Base-by-base conservation (phyloP, 805 yeast species). In the Ogataea philodendri region DNA sequence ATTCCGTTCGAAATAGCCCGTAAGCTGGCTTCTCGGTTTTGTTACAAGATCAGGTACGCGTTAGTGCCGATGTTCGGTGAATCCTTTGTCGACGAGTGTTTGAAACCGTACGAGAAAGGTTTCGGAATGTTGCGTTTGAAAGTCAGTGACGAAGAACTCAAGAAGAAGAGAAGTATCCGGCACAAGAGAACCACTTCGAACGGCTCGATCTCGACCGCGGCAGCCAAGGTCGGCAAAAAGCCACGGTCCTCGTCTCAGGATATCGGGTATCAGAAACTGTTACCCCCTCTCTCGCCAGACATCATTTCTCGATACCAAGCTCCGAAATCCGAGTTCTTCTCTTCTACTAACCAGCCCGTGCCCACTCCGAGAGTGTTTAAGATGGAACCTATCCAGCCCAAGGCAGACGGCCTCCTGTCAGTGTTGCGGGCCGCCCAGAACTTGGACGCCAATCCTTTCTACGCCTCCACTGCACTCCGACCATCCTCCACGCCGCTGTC, bases 11-110 rank as follows among this genome's bases (percentile, higher is more conserved):
- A 71, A 7, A 66, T 84, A 32, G 87, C 94, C 15, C 70, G 69
- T 41, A 62, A 73, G 20, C 64, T 88, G 35, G 90, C 95, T 3
- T 59, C 75, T 21, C 72, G 82, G 33, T 84, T 87, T 50, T 84
- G 95, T 62, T 87, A 74, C 59, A 76, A 79, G 38, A 82, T 88
- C 28, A 67, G 96, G 39, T 83, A 67, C 55, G 76, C 84, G 14
- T 63, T 88, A 46, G 72, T 86, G 17, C 96, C 96, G 3, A 47
- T 88, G 6, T 88, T 88, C 61, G 96, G 96, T 3, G 59, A 63
- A 2, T 70, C 65, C 17, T 88, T 88, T 56, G 80, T 84, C 4
- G 68, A 62, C 24, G 63, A 67, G 38, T 82, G 88, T 51, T 62
- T 80, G 29, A 62, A 58, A 45, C 87, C 88, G 0, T 55, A 60